Evolutionary conservation across 1,139 yeast genomes (phyloP).

Genomic region (Pichia sp.): DNA sequence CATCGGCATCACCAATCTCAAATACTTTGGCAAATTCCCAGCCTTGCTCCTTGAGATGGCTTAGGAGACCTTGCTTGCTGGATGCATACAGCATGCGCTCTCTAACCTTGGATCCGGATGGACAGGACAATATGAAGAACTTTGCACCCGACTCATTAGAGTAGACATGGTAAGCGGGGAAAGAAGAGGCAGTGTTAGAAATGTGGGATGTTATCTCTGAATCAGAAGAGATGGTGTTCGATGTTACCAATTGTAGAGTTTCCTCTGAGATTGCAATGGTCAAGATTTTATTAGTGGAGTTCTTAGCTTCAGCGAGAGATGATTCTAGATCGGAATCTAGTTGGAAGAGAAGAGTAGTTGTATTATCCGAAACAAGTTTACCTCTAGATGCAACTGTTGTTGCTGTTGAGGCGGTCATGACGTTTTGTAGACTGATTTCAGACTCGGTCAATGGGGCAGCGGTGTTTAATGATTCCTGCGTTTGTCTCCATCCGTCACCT

Average conservation of each 20-base stretch:
- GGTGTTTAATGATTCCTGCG: constrained; percentile 30
- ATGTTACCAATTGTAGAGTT: no score
- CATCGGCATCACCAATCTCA: constrained; percentile 66
- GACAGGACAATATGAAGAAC: constrained; percentile 79
- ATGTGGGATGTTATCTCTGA: no score
- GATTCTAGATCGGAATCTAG: constrained; percentile 2
- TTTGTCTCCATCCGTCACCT: constrained; percentile 39
- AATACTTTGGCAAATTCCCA: constrained; percentile 36
- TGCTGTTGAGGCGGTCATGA: constrained; percentile 8
- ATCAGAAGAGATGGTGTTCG: no score
- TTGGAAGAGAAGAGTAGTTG: constrained; percentile 16
- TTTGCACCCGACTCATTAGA: constrained; percentile 28
- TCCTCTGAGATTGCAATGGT: constrained; percentile 3
- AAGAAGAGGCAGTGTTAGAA: no score
- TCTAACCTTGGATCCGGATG: constrained; percentile 82
- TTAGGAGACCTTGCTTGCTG: constrained; percentile 60
- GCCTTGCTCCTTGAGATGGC: constrained; percentile 36
- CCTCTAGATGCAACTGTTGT: not conserved
- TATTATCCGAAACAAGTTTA: constrained; percentile 19
- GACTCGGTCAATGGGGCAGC: constrained; percentile 51
- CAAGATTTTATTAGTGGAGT: no score
- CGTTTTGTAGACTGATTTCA: constrained; percentile 41
- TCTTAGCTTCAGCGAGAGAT: no score
- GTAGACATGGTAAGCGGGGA: constrained; percentile 57
- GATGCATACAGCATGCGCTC: constrained; percentile 93